Percentiles rank a stretch among this genome's conserved stretches.
phyloP scores from a whole-genome alignment of 768 basidiomycete genomes.

The Auriscalpium microsporum region DNA sequence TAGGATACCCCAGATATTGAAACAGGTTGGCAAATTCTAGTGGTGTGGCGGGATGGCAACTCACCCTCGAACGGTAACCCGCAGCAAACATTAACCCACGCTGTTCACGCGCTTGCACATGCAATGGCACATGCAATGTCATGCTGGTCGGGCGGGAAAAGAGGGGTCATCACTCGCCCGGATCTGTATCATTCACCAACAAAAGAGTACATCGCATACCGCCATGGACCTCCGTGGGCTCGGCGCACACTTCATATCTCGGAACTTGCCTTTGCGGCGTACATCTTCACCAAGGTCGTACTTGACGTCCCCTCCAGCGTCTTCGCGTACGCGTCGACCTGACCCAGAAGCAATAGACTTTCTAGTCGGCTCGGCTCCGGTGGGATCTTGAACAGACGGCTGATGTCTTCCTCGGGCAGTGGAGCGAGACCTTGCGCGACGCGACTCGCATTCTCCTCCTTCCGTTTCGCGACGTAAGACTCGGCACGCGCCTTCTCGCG shows the following conservation, averaged over 20 bases:
- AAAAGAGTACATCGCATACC: neutral
- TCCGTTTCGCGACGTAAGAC: conserved; percentile 70
- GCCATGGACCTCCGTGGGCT: too few species aligned
- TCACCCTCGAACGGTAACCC: too few species aligned
- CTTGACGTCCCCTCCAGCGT: conserved; percentile 58
- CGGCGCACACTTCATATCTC: conserved; percentile 9
- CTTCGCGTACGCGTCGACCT: conserved; percentile 80
- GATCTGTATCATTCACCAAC: neutral
- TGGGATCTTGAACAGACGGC: conserved; percentile 80
- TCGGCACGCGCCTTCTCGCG: conserved; percentile 79
- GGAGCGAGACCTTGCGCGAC: conserved; percentile 78
- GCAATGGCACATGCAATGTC: too few species aligned
- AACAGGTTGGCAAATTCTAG: too few species aligned
- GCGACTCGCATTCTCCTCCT: conserved; percentile 77
- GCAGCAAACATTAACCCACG: too few species aligned
- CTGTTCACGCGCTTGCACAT: too few species aligned
- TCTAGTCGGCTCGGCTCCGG: conserved; percentile 84
- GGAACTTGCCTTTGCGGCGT: conserved; percentile 43
- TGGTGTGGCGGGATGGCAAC: too few species aligned
- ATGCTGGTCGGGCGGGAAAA: neutral
- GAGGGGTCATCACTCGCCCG: neutral
- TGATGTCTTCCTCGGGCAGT: conserved; percentile 80
- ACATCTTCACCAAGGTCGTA: conserved; percentile 75
- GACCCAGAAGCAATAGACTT: conserved; percentile 76
- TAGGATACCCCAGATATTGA: too few species aligned